Evolutionary conservation across 441 rosid species (phyloP).

Genomic region (Pelargonium cotyledonis): DNA sequence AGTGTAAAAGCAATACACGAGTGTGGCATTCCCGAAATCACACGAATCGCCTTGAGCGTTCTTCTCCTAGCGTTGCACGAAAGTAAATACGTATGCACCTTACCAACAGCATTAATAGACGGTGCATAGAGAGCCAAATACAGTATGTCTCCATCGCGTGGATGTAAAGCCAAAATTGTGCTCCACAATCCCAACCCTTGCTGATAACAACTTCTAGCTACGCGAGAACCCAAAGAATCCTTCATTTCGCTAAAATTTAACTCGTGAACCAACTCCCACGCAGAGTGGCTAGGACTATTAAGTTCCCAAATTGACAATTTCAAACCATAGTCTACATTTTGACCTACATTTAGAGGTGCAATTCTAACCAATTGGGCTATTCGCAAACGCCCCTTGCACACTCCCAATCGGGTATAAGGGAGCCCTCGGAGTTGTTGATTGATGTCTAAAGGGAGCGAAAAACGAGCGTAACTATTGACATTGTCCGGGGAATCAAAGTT

Average conservation of each 20-base stretch:
- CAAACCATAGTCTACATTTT: no score
- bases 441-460: background rate
- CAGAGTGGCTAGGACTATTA: background rate
- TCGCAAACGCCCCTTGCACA: background rate
- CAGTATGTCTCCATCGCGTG: background rate
- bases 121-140: background rate
- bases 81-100: background rate
- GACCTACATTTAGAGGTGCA: no score
- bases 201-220: background rate
- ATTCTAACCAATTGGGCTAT: background rate
- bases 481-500: no score
- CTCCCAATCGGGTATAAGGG: background rate
- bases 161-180: background rate
- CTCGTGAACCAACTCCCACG: background rate
- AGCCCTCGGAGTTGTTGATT: background rate
- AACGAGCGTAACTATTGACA: background rate
- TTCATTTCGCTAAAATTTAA: background rate
- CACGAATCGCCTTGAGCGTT: background rate
- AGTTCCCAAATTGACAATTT: background rate
- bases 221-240: background rate
- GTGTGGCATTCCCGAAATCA: background rate
- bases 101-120: no score
- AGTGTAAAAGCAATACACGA: background rate
- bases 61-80: background rate
- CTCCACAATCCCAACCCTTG: background rate